phyloP scores from a whole-genome alignment of 371 early-diverging fungal genomes.

The Umbelopsis sp. region DNA sequence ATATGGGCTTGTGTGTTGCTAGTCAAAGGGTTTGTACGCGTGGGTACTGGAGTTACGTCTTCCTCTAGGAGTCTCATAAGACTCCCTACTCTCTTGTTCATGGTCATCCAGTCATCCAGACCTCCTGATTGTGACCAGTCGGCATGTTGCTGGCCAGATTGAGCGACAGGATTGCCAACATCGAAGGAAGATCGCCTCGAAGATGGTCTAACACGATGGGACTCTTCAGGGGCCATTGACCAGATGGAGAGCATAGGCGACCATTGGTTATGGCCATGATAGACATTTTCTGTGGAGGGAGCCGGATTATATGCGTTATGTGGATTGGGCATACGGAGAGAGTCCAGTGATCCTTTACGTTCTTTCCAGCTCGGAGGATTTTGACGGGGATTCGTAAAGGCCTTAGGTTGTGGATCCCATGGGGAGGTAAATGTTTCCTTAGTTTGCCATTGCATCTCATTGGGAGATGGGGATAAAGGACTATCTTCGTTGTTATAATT shows the following conservation, averaged over 20 bases:
- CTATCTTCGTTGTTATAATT: not conserved
- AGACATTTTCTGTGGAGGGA: not conserved
- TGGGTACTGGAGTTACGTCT: constrained; percentile 2
- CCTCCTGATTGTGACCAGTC: constrained; percentile 2
- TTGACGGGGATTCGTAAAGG: not conserved
- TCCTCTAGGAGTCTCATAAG: constrained; percentile 10
- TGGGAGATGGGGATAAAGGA: not conserved
- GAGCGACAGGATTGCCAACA: not conserved
- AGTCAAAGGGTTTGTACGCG: not conserved
- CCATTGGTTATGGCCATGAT: not conserved
- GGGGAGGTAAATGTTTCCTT: not conserved
- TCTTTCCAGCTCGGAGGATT: not conserved
- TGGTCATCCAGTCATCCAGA: not conserved
- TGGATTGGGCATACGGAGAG: not conserved
- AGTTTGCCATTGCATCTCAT: not conserved
- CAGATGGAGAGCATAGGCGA: constrained; percentile 2
- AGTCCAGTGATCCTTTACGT: constrained; percentile 2
- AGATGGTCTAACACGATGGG: not conserved
- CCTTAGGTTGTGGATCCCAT: constrained; percentile 8
- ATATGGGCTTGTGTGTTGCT: not conserved
- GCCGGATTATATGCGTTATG: not conserved
- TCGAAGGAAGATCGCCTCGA: not conserved
- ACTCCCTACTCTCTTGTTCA: constrained; percentile 11
- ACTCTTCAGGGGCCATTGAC: not conserved
- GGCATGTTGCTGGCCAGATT: not conserved